These are phyloP conservation scores for Graphilbum sp. DNA, from an alignment of 2,329 filamentous ascomycete genomes.

Conservation along the genomic window DNA sequence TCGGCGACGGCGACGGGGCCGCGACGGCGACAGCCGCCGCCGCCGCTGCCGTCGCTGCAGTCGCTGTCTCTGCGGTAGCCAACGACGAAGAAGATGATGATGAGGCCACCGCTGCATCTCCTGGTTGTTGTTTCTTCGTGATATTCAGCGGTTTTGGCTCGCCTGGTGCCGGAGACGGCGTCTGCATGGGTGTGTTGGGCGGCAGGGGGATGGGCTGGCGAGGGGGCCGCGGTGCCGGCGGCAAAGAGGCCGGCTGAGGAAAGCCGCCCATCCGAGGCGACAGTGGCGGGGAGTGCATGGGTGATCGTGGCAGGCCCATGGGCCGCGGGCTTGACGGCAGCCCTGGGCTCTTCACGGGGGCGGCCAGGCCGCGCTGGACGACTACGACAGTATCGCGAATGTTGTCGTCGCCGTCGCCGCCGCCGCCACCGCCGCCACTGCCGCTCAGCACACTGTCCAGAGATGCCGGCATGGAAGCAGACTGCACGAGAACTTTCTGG, in stretches of 20 bases:
- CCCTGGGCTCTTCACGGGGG: slow-evolving; percentile 39
- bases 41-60: slow-evolving; percentile 10
- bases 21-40: neutral
- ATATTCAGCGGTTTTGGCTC: slow-evolving; percentile 22
- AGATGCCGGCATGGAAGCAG: slow-evolving; percentile 22
- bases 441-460: slow-evolving; percentile 32
- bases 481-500: slow-evolving; percentile 15
- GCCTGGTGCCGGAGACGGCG: slow-evolving; percentile 28
- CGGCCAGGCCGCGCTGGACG: slow-evolving; percentile 12
- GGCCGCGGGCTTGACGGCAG: slow-evolving; percentile 45
- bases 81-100: too few relatives aligned
- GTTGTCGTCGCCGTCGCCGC: neutral
- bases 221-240: slow-evolving; percentile 47
- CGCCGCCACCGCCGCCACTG: neutral
- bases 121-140: too few relatives aligned
- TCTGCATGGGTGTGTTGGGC: slow-evolving; percentile 49
- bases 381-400: neutral
- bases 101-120: too few relatives aligned
- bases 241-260: slow-evolving; percentile 6
- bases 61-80: too few relatives aligned
- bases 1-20: slow-evolving; percentile 9
- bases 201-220: slow-evolving; percentile 59
- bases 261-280: slow-evolving; percentile 39
- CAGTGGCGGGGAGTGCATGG: slow-evolving; percentile 47
- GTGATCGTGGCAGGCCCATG: slow-evolving; percentile 28